These are phyloP conservation scores for Botrytis paeoniae DNA, from an alignment of 2,329 filamentous ascomycete genomes.

Conservation along the genomic window DNA sequence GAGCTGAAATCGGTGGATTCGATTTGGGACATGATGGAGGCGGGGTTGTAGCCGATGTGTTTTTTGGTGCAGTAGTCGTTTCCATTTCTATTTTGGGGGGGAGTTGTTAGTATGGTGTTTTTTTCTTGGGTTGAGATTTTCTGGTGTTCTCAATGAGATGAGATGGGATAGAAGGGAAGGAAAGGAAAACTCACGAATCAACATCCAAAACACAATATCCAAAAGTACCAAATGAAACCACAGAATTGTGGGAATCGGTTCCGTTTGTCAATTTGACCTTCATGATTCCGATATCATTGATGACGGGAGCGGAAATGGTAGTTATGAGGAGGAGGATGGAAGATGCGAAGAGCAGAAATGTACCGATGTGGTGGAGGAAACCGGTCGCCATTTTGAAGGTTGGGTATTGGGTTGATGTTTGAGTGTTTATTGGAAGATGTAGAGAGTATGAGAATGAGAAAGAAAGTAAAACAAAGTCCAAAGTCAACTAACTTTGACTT, in stretches of 20 bases:
- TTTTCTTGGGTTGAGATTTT: neutral
- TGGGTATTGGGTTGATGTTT: neutral
- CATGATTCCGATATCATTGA: constrained; percentile 53
- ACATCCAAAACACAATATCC: constrained; percentile 51
- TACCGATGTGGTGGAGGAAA: constrained; percentile 54
- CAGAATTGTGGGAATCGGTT: constrained; percentile 37
- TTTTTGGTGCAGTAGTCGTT: constrained; percentile 49
- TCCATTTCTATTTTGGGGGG: constrained; percentile 26
- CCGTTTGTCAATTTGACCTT: constrained; percentile 47
- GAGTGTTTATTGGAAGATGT: neutral
- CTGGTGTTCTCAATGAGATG: neutral
- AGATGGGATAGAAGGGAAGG: neutral
- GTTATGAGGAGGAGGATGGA: constrained; percentile 56
- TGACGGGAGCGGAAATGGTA: constrained; percentile 57
- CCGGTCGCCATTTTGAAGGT: constrained; percentile 33
- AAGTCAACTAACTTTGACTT: neutral
- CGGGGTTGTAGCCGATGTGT: constrained; percentile 56
- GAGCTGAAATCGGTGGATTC: constrained; percentile 41
- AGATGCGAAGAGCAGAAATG: constrained; percentile 54
- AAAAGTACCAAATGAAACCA: constrained; percentile 57
- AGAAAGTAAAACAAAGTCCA: neutral
- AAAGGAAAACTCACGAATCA: constrained; percentile 31
- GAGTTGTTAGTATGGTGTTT: neutral
- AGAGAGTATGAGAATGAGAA: neutral
- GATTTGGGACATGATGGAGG: constrained; percentile 42